Evolutionary conservation across 2,329 filamentous ascomycete species (phyloP), one percentile per base, ranked within the genome.

Genomic region (Trichoderma sp.): DNA sequence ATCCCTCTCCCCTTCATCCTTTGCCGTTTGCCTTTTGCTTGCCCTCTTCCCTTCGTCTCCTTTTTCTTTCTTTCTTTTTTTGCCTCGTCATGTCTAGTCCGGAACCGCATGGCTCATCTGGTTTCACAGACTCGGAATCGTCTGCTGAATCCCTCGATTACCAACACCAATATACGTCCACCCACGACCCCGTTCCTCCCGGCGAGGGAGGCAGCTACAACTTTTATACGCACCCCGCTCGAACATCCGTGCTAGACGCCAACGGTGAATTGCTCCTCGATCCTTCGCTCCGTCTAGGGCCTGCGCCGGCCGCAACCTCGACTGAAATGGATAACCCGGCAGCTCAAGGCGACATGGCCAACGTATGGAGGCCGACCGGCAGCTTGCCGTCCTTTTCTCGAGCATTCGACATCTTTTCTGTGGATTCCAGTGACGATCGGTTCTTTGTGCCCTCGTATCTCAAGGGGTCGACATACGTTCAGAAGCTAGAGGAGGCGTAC

Each of bases 371-470:
- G 70, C 30, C 59, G 17, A 68, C 47, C 32, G 76, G 75, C 47
- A 75, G 73, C 53, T 76, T 87, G 13, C 85, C 85, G 0, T 81
- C 83, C 8, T 85, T 85, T 74, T 89, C 87, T 26, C 82, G 86
- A 71, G 86, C 85, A 17, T 88, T 88, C 76, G 84, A 87, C 73
- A 81, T 83, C 71, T 86, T 86, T 73, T 82, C 84, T 77, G 76
- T 78, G 53, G 76, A 69, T 47, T n/a, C 66, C 39, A 50, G 17
- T n/a, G 30, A 43, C 28, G 77, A 85, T 71, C 76, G 81, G 71
- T 95, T 95, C 84, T 94, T 97, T 80, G 87, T 91, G 12, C 95
- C 95, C 1, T 94, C 93, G 6, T 98, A 98, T 81, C 87, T 98
- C 58, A 86, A 87, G 75, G 89, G 89, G 50, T 95, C 94, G 15